A percentile compares a stretch with the other conserved stretches of the same genome.
phyloP scores from a whole-genome alignment of 2,329 filamentous ascomycete species.

The Colletotrichum sansevieriae region DNA sequence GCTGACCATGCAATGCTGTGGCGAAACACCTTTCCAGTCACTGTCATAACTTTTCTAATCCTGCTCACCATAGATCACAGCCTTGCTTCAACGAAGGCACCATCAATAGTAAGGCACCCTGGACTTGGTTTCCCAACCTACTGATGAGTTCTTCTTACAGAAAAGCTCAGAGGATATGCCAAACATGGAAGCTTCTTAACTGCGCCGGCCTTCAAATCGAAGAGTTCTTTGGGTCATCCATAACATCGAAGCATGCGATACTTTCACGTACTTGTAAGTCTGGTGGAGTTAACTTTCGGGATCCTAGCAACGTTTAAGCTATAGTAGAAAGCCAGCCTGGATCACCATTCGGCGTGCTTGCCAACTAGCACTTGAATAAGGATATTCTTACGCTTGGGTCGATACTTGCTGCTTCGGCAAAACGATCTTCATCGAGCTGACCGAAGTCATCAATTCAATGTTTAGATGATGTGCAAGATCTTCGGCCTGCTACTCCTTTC shows the following conservation, averaged over 20 bases:
- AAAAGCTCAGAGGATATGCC: too few species aligned
- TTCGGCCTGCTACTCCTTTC: neutral
- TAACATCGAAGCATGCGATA: neutral
- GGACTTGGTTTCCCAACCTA: too few species aligned
- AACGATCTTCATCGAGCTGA: neutral
- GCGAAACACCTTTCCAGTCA: too few species aligned
- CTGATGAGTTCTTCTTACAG: too few species aligned
- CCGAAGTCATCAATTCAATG: constrained; percentile 8
- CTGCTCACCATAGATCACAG: too few species aligned
- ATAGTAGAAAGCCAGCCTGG: neutral
- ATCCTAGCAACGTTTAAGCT: neutral
- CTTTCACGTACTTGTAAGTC: neutral
- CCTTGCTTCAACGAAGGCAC: too few species aligned
- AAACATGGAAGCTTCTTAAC: neutral
- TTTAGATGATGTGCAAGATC: neutral
- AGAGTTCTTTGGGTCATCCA: neutral
- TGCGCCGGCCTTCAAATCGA: neutral
- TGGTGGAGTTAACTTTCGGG: neutral
- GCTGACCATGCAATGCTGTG: too few species aligned
- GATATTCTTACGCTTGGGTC: neutral
- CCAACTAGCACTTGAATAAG: neutral
- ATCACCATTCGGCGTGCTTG: neutral
- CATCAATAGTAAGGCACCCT: too few species aligned
- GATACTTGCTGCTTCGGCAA: neutral
- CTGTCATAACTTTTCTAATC: too few species aligned